Base-by-base conservation (phyloP, 2,329 filamentous ascomycete species). In the Fusarium redolens region DNA sequence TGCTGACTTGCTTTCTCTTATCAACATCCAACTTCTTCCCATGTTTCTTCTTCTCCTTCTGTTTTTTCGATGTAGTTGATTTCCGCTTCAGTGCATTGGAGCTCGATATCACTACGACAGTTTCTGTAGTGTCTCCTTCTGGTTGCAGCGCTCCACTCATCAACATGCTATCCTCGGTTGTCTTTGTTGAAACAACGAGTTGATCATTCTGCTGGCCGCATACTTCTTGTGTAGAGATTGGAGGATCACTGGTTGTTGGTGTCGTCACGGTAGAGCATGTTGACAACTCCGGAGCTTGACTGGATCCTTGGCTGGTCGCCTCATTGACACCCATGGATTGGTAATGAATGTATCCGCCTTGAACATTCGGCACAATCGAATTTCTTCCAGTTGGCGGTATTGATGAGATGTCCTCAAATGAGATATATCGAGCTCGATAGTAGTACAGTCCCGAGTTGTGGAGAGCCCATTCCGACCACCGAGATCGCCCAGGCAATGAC, bases 281-380 rank as follows among this genome's bases (percentile, higher is more conserved):
- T 33, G 67, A 74, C 14, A 70, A 55, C 20, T 62, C 69, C 5
- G 61, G 48, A 13, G 44, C 33, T 14, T 69, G 68, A 7, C 25
- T 43, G 2, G 51, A 22, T 4, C 43, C 37, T 14, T 51, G 56
- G 20, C 28, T 65, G 22, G 45, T 41, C 5, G 35, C 12, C 3
- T 64, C 73, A 30, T 67, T 63, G 38, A 73, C 22, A 47, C 68
- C 51, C 41, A 66, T 57, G 40, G 75, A 78, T 33, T 78, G 68
- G 33, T 78, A 78, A 40, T 77, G 76, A 13, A 78, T 68, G 10
- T 67, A 77, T 22, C 65, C 54, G 12, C 73, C 75, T n/a, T 51
- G 60, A 11, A 61, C 38, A 20, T 76, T 64, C 13, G 57, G 64
- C 25, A 77, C 64, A 38, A 76, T 63, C 22, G 63, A 73, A 65